Evolutionary conservation across 2,329 filamentous ascomycete species (phyloP).

Genomic region (Fusarium metavorans): DNA sequence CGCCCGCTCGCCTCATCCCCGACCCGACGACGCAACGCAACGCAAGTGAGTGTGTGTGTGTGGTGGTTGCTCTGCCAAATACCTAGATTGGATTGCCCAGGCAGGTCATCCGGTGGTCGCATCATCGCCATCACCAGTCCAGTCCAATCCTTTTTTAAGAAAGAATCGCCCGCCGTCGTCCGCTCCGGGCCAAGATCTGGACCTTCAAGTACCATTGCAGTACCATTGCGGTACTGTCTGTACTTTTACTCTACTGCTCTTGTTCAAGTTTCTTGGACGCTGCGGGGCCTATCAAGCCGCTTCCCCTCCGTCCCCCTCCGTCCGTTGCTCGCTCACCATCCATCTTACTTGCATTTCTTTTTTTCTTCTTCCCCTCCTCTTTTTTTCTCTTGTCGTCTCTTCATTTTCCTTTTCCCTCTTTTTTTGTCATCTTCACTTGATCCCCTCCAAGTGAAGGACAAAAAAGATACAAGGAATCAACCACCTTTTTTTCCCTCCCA

Average conservation of each 20-base stretch:
- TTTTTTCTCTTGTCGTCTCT: conserved; percentile 5
- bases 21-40: background rate
- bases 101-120: conserved; percentile 13
- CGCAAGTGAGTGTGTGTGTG: background rate
- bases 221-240: conserved; percentile 32
- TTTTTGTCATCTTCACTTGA: conserved; percentile 36
- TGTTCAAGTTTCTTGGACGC: conserved; percentile 1
- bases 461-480: conserved; percentile 21
- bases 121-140: conserved; percentile 19
- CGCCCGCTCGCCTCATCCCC: conserved; percentile 26
- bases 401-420: background rate
- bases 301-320: conserved; percentile 23
- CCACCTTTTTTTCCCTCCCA: conserved; percentile 11
- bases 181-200: conserved; percentile 6
- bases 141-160: background rate
- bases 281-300: conserved; percentile 26
- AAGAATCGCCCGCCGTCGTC: background rate
- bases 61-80: conserved; percentile 21
- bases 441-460: conserved; percentile 35
- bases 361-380: conserved; percentile 1
- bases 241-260: background rate
- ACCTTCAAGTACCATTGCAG: conserved; percentile 25
- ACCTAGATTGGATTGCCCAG: background rate
- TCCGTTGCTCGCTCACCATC: conserved; percentile 24
- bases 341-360: conserved; percentile 32